Percentiles rank a stretch among this genome's conserved stretches.
These are phyloP conservation scores for Tardiomyces digboiensis DNA, from an alignment of 1,139 yeast species.

Conservation along the genomic window DNA sequence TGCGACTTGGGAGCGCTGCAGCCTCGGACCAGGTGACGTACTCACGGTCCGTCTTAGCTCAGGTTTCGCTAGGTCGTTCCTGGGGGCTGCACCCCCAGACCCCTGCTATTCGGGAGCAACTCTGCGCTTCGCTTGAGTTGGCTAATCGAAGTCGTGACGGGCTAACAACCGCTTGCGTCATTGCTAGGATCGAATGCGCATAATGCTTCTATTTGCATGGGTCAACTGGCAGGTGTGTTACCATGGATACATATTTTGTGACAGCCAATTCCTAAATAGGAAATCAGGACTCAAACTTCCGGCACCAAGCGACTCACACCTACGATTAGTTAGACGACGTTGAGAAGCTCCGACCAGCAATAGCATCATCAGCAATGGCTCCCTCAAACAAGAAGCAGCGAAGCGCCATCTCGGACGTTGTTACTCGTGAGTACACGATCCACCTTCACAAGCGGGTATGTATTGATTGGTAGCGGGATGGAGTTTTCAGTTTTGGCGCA, in stretches of 20 bases:
- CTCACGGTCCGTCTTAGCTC: too few relatives aligned
- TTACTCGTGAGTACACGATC: slow-evolving; percentile 99
- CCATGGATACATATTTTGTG: not conserved
- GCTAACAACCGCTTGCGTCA: too few relatives aligned
- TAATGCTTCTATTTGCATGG: too few relatives aligned
- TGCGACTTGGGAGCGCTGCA: too few relatives aligned
- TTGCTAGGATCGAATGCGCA: too few relatives aligned
- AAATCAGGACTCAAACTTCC: not conserved
- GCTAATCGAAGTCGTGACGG: too few relatives aligned
- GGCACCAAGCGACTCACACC: not conserved
- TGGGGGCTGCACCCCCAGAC: not conserved
- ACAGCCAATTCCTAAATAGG: not conserved
- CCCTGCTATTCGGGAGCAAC: too few relatives aligned
- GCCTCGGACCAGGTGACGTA: too few relatives aligned
- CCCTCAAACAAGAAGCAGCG: slow-evolving; percentile 34
- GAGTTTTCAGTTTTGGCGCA: not conserved
- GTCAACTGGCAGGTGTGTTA: too few relatives aligned
- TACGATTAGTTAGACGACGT: not conserved
- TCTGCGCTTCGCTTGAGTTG: too few relatives aligned
- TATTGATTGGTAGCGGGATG: slow-evolving; percentile 15
- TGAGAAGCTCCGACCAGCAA: not conserved
- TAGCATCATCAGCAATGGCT: slow-evolving; percentile 23
- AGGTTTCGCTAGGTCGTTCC: not conserved
- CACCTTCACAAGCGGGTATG: slow-evolving; percentile 99
- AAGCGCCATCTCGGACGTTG: slow-evolving; percentile 99